Conservation (phyloP, 1,284 basidiomycete species). For the Boletus putidus region DNA sequence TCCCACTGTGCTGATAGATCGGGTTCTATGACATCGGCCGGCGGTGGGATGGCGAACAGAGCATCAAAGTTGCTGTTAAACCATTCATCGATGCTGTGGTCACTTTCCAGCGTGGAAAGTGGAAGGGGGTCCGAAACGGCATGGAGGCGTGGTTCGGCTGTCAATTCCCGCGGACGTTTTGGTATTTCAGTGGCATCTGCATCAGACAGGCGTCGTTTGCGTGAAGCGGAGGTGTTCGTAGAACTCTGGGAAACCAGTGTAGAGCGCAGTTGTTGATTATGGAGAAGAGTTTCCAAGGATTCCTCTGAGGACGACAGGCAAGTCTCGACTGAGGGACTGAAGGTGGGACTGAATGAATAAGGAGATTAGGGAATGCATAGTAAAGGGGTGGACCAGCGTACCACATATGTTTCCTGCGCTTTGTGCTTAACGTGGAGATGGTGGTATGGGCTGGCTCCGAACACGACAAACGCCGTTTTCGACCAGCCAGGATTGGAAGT, state of each 20-base stretch:
- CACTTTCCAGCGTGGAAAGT: too few species aligned
- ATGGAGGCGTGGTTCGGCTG: background rate
- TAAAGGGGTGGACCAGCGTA: background rate
- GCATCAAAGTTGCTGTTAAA: too few species aligned
- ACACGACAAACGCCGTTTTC: slow-evolving; percentile 19
- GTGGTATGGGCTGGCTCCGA: background rate
- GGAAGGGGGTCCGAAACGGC: too few species aligned
- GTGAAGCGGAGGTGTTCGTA: background rate
- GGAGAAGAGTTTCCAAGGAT: background rate
- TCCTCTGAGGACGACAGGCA: background rate
- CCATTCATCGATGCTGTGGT: too few species aligned
- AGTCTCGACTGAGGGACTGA: background rate
- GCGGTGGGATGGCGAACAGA: too few species aligned
- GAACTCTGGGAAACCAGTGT: background rate
- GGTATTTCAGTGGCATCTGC: too few species aligned
- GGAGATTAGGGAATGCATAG: background rate
- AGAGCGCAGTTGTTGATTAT: background rate
- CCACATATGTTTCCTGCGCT: background rate
- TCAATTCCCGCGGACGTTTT: background rate
- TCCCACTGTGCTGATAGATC: too few species aligned
- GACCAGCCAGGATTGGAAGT: slow-evolving; percentile 16
- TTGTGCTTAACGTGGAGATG: background rate
- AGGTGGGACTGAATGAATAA: background rate
- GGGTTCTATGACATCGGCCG: too few species aligned
- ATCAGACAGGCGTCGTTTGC: background rate